Base-by-base conservation (phyloP, 768 basidiomycete species). In the Macrolepiota fuliginosa region DNA sequence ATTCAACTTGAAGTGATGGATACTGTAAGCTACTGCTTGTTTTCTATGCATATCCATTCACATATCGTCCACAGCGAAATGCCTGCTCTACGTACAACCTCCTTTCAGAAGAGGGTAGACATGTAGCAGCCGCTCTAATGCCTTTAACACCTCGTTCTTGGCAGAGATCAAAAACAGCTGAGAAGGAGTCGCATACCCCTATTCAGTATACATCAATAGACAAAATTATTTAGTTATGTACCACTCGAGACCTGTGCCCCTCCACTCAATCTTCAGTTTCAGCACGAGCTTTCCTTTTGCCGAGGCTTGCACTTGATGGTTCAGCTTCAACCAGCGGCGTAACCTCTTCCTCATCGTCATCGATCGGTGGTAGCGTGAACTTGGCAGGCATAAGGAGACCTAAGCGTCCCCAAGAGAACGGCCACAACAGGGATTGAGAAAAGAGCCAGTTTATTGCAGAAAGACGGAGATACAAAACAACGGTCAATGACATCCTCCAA, bases 41-140 rank as follows among this genome's bases (percentile, higher is more conserved):
- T 49, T 15, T 35, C 62, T 29, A 58, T 36, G 54, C 19, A 51
- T 35, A 25, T 49, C 17, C 25, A 54, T 42, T 61, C 32, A 35
- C 36, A 56, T 52, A 15, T 37, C 37, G 27, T 50, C 27, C 10
- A 54, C 59, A 91, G 95, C 79, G 92, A 68, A 97, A 96, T 70
- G 96, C 96, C 17, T 95, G 93, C 67, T 90, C 96, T 27, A 98
- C 96, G 0, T 99, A 95, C 74, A 98, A 99, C 72, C 72, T 99
- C 24, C 81, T 99, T 50, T 76, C 90, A 0, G 96, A 99, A 72
- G 96, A 99, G 75, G 96, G 96, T 6, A 81, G 96, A 56, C 87
- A 90, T 25, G 93, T 98, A 12, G 92, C 94, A 42, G 95, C 92
- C 13, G 96, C 95, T 1, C 73, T 97, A n/a, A 78, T 96, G 19